Conservation (phyloP, 2,329 filamentous ascomycete genomes). For the Karstenula rhodostoma region DNA sequence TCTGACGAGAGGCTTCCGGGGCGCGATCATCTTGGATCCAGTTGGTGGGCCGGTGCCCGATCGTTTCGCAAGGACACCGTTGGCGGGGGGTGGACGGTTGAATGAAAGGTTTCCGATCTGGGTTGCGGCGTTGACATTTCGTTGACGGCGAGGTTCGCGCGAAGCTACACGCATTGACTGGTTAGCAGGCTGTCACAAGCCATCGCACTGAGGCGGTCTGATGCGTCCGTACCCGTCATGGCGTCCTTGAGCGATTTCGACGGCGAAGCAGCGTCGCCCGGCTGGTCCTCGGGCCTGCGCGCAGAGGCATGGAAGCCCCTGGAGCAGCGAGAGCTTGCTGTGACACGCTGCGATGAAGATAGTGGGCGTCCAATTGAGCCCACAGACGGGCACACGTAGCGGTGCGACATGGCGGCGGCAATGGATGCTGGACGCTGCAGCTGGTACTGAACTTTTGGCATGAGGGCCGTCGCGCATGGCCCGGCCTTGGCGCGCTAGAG, state of each 20-base stretch:
- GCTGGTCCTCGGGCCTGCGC: constrained; percentile 33
- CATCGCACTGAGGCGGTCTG: constrained; percentile 1
- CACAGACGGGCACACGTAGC: constrained; percentile 45
- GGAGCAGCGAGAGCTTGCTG: constrained; percentile 25
- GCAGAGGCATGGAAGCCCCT: constrained; percentile 39
- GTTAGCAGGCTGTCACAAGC: constrained; percentile 1
- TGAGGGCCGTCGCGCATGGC: constrained; percentile 25
- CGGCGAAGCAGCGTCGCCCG: constrained; percentile 23
- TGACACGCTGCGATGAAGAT: constrained; percentile 27
- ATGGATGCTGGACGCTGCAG: constrained; percentile 22
- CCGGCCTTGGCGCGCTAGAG: constrained; percentile 35
- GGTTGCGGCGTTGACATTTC: constrained; percentile 34
- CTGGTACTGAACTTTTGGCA: constrained; percentile 38
- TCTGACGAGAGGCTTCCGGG: constrained; percentile 20
- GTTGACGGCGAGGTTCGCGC: constrained; percentile 35
- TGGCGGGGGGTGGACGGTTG: constrained; percentile 24
- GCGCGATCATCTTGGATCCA: constrained; percentile 15
- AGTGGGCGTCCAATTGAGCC: constrained; percentile 38
- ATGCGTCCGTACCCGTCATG: constrained; percentile 30
- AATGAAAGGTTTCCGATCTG: constrained; percentile 37
- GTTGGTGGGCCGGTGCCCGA: neutral
- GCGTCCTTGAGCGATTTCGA: neutral
- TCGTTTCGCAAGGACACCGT: constrained; percentile 16
- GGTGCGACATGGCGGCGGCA: constrained; percentile 45
- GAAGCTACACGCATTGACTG: neutral